Evolutionary conservation across 2,329 filamentous ascomycete species (phyloP).

Genomic region (Fusarium nygamai): DNA sequence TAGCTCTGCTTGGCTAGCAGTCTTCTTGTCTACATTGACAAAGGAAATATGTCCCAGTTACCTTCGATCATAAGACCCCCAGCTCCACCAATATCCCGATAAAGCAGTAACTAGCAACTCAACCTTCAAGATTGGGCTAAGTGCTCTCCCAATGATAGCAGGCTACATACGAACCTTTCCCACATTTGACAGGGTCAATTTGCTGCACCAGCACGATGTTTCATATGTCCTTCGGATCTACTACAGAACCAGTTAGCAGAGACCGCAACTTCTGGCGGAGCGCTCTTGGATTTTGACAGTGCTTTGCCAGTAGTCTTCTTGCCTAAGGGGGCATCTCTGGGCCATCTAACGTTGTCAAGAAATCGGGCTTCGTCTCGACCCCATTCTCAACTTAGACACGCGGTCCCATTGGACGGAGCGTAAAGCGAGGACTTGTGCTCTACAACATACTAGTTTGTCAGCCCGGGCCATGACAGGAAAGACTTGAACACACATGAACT

Average conservation of each 20-base stretch:
- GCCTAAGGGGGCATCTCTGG: rapidly evolving
- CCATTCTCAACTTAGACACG: background rate
- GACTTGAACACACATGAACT: too few species aligned
- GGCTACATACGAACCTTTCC: too few species aligned
- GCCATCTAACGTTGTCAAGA: rapidly evolving
- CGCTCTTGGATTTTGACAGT: too few species aligned
- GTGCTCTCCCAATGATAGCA: background rate
- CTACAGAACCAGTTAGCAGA: too few species aligned
- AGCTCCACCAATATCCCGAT: rapidly evolving
- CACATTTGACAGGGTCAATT: rapidly evolving
- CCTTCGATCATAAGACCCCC: background rate
- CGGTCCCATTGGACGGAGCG: background rate
- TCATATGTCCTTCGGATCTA: too few species aligned
- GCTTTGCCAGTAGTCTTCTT: background rate
- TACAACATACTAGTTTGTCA: too few species aligned
- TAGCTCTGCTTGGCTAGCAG: background rate
- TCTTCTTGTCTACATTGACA: too few species aligned
- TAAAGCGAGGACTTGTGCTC: too few species aligned
- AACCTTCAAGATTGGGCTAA: background rate
- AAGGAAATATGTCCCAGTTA: background rate
- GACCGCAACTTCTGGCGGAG: rapidly evolving
- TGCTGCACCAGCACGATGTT: rapidly evolving
- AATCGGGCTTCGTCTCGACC: background rate
- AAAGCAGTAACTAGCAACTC: background rate
- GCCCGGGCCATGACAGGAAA: too few species aligned